phyloP scores from a whole-genome alignment of 2,329 filamentous ascomycete species.

The Penicillium fuscoglaucum region DNA sequence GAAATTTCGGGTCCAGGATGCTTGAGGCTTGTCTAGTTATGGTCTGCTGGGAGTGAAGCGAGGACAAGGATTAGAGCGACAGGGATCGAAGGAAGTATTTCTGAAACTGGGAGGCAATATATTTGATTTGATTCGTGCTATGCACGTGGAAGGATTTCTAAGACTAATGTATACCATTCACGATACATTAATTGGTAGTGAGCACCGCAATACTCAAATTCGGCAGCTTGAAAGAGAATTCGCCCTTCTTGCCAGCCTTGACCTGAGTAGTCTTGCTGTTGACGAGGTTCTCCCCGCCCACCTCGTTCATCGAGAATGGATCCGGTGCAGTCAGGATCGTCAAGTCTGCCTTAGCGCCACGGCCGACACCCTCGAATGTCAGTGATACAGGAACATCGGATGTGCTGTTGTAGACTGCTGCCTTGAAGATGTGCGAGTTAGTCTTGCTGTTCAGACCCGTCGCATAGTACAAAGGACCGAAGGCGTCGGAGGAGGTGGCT shows the following conservation, averaged over 20 bases:
- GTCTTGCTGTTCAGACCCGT: constrained; percentile 44
- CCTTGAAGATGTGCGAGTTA: constrained; percentile 47
- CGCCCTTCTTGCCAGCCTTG: constrained; percentile 27
- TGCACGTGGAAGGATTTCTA: neutral
- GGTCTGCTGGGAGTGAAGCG: neutral
- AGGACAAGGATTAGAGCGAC: neutral
- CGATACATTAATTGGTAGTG: constrained; percentile 18
- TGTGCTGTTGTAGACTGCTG: constrained; percentile 52
- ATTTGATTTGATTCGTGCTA: neutral
- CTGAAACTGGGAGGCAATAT: neutral
- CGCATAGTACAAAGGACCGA: constrained; percentile 49
- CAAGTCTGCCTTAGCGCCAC: constrained; percentile 38
- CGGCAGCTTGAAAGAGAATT: constrained; percentile 30
- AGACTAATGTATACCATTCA: neutral
- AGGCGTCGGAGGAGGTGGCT: constrained; percentile 38
- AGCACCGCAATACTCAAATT: constrained; percentile 32
- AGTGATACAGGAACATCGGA: constrained; percentile 37
- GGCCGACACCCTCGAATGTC: constrained; percentile 37
- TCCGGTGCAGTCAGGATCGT: constrained; percentile 46
- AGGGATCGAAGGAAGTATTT: neutral
- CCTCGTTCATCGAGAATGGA: constrained; percentile 34
- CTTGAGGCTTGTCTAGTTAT: neutral
- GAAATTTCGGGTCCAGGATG: neutral
- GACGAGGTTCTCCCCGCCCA: constrained; percentile 26
- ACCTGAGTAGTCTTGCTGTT: constrained; percentile 21